Evolutionary conservation across 257 asterid genomes (phyloP).

Genomic region (Echites panduratus): DNA sequence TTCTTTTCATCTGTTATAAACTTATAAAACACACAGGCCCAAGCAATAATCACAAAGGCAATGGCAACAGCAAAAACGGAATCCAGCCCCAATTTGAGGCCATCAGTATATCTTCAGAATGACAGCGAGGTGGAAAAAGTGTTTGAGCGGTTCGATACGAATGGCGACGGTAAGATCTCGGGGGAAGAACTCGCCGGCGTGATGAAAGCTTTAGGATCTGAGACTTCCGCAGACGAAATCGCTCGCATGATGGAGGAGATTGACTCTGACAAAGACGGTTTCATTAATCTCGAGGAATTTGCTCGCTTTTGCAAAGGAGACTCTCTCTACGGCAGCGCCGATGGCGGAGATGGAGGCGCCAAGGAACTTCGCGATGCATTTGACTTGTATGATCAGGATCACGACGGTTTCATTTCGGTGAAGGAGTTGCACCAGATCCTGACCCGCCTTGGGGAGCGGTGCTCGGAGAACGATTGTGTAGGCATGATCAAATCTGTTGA

Average conservation of each 20-base stretch:
- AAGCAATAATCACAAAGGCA: background rate
- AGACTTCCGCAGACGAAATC: conserved; percentile 46
- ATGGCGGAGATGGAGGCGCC: conserved; percentile 26
- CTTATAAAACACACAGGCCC: no score
- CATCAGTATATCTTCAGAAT: conserved; percentile 46
- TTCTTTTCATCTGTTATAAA: background rate
- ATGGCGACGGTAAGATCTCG: conserved; percentile 86
- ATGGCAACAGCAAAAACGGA: conserved; percentile 25
- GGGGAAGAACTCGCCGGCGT: conserved; percentile 61
- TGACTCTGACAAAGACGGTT: conserved; percentile 84
- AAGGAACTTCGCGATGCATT: conserved; percentile 80
- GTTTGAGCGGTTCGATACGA: conserved; percentile 72
- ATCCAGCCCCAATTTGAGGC: conserved; percentile 10
- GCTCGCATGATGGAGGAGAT: conserved; percentile 56
- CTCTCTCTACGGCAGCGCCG: conserved; percentile 17
- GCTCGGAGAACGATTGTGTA: conserved; percentile 56
- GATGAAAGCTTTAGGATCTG: conserved; percentile 61
- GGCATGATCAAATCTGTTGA: conserved; percentile 75
- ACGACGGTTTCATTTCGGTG: conserved; percentile 68
- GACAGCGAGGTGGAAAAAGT: conserved; percentile 43
- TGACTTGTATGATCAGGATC: conserved; percentile 75
- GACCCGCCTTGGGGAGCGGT: conserved; percentile 63
- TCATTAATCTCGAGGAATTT: conserved; percentile 63
- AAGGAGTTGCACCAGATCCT: conserved; percentile 70
- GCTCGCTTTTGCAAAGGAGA: conserved; percentile 51